phyloP scores from a whole-genome alignment of 805 yeast species.

The Jamesozyma spencerorum region DNA sequence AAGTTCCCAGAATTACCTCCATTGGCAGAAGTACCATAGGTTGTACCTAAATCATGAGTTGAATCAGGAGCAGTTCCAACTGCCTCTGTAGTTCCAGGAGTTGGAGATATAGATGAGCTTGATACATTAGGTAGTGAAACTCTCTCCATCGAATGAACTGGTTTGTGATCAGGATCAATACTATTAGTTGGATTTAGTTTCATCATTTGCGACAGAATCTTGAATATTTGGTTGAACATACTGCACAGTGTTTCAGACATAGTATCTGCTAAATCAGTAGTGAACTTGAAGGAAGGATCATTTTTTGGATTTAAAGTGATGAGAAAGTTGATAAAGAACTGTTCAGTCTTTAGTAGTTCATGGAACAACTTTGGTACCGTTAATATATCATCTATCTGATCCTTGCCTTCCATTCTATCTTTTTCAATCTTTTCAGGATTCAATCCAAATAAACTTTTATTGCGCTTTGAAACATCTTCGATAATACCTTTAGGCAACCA shows the following conservation, averaged over 20 bases:
- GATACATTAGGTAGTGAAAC: too few relatives aligned
- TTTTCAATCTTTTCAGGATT: too few relatives aligned
- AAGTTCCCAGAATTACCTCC: conserved; percentile 9
- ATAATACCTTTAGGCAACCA: conserved; percentile 11
- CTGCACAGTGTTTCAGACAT: conserved; percentile 16
- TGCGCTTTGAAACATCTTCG: conserved; percentile 1
- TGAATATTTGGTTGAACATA: conserved; percentile 18
- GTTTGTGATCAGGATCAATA: conserved; percentile 21
- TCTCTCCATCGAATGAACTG: conserved; percentile 2
- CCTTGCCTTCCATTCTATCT: too few relatives aligned
- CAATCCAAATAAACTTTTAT: background rate
- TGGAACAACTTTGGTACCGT: conserved; percentile 12
- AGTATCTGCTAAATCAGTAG: conserved; percentile 9
- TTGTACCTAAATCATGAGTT: background rate
- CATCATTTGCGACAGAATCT: conserved; percentile 19
- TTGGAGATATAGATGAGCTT: background rate
- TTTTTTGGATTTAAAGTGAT: conserved; percentile 11
- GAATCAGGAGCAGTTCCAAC: background rate
- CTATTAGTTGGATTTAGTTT: conserved; percentile 26
- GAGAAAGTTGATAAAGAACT: conserved; percentile 13
- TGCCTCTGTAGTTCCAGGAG: background rate
- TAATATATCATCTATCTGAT: background rate
- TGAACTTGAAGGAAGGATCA: conserved; percentile 2
- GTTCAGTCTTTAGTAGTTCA: conserved; percentile 15
- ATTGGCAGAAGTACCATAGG: too few relatives aligned